phyloP scores from a whole-genome alignment of 768 basidiomycete species.

The Leucosporidium scottii region DNA sequence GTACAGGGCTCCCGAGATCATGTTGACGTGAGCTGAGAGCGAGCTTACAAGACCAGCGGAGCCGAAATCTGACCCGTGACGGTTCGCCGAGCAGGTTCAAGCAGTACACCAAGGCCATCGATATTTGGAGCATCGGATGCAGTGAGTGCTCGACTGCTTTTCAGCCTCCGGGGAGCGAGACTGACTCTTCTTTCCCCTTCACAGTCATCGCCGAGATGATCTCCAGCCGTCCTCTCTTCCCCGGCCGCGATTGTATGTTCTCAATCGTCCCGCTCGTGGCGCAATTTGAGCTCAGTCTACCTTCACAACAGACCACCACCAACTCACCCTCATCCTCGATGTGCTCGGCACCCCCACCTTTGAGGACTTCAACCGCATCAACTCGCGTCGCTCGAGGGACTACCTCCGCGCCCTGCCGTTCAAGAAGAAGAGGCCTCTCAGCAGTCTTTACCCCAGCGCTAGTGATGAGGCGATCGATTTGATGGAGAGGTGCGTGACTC shows the following conservation, averaged over 20 bases:
- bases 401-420: conserved; percentile 80
- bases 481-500: neutral
- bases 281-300: too few species aligned
- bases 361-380: conserved; percentile 92
- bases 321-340: conserved; percentile 84
- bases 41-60: neutral
- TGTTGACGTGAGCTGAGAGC: conserved; percentile 42
- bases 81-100: conserved; percentile 40
- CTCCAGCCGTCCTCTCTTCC: conserved; percentile 83
- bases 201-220: conserved; percentile 76
- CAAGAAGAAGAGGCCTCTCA: conserved; percentile 67
- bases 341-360: conserved; percentile 68
- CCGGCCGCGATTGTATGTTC: conserved; percentile 67
- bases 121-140: conserved; percentile 76
- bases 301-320: conserved; percentile 61
- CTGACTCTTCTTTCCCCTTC: too few species aligned
- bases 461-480: conserved; percentile 48
- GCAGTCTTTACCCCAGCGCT: conserved; percentile 64
- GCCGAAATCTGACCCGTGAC: conserved; percentile 7
- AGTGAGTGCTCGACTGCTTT: conserved; percentile 35
- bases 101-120: conserved; percentile 58
- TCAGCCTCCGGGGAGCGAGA: too few species aligned
- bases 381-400: conserved; percentile 67
- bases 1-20: conserved; percentile 51
- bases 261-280: too few species aligned